Conservation (phyloP, 2,329 filamentous ascomycete genomes). For the Zopfia rhizophila region DNA sequence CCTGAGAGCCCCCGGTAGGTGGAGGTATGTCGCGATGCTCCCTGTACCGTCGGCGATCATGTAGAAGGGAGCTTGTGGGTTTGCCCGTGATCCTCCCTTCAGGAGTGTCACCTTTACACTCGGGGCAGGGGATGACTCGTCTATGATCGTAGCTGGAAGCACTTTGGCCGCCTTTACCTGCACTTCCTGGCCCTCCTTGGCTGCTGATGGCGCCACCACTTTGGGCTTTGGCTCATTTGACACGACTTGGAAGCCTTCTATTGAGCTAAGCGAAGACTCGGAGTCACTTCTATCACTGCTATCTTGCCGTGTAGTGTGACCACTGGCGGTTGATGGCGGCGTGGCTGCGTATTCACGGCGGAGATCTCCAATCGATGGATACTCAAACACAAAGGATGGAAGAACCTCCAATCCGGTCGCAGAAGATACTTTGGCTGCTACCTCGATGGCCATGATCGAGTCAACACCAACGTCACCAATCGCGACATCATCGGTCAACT, state of each 20-base stretch:
- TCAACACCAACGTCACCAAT: constrained; percentile 43
- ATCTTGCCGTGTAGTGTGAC: constrained; percentile 28
- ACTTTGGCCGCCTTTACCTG: constrained; percentile 52
- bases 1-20: constrained; percentile 34
- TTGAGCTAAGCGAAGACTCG: constrained; percentile 34
- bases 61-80: constrained; percentile 35
- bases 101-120: constrained; percentile 36
- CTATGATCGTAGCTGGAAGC: too few species aligned
- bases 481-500: constrained; percentile 34
- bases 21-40: constrained; percentile 35
- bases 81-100: constrained; percentile 28
- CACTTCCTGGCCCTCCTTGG: constrained; percentile 52
- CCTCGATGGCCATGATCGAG: constrained; percentile 39
- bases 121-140: constrained; percentile 24
- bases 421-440: too few species aligned
- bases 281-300: too few species aligned
- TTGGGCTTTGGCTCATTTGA: constrained; percentile 48
- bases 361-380: constrained; percentile 65
- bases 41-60: constrained; percentile 42
- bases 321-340: constrained; percentile 22
- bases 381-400: constrained; percentile 61
- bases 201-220: too few species aligned
- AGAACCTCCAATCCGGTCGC: constrained; percentile 34
- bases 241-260: constrained; percentile 45
- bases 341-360: constrained; percentile 55